phyloP scores from a whole-genome alignment of 352 stramenopile species.

The Peronospora tabacina region DNA sequence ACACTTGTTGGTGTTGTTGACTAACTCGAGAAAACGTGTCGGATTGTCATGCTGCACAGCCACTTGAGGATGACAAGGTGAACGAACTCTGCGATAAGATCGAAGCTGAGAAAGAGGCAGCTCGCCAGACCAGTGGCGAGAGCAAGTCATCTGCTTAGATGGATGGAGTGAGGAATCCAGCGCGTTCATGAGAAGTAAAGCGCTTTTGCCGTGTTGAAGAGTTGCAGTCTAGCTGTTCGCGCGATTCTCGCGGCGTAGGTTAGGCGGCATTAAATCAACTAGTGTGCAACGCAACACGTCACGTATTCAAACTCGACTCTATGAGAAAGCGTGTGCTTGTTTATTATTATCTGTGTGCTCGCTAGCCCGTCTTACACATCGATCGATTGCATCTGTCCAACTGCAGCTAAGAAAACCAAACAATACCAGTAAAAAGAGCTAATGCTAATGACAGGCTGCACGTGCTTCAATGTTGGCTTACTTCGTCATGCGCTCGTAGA shows the following conservation, averaged over 20 bases:
- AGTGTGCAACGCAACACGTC: slow-evolving; percentile 3
- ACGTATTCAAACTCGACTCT: background rate
- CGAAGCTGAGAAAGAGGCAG: slow-evolving; percentile 79
- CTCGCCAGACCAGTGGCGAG: slow-evolving; percentile 56
- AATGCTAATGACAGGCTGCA: background rate
- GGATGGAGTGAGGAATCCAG: slow-evolving; percentile 12
- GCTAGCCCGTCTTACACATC: slow-evolving; percentile 12
- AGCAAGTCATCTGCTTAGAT: slow-evolving; percentile 66
- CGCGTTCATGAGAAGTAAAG: slow-evolving; percentile 8
- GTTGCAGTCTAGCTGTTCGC: background rate
- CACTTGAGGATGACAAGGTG: slow-evolving; percentile 69
- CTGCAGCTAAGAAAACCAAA: slow-evolving; percentile 18
- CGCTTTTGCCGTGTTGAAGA: background rate
- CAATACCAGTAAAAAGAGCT: slow-evolving; percentile 15
- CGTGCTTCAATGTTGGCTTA: slow-evolving; percentile 9
- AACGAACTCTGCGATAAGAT: slow-evolving; percentile 74
- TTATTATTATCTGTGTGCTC: too few relatives aligned
- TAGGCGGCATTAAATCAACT: slow-evolving; percentile 22
- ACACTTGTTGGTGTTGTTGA: background rate
- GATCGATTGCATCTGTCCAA: slow-evolving; percentile 28
- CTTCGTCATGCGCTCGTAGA: slow-evolving; percentile 66
- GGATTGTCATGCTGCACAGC: slow-evolving; percentile 20
- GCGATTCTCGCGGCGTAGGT: background rate
- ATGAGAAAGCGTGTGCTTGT: slow-evolving; percentile 12
- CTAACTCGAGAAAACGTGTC: background rate